Evolutionary conservation across 805 yeast species (phyloP), one percentile per base, ranked within the genome.

Genomic region (Phaffomyces thermotolerans): DNA sequence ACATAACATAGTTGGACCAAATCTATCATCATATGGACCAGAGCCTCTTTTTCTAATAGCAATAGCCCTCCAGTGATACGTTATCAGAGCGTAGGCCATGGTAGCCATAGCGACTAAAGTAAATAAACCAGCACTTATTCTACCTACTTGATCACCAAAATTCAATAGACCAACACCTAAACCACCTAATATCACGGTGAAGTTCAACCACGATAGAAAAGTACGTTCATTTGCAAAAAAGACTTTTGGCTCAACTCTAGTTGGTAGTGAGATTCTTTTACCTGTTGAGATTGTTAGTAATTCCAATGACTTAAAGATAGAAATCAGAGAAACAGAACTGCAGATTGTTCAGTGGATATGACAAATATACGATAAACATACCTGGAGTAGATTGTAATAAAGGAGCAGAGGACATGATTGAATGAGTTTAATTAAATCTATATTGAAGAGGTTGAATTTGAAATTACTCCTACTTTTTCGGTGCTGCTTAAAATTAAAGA

Each of bases 171-270:
- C 99, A 46, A 93, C 90, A 48, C 97, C 98, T 47, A 93, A 74
- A 37, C 97, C 95, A 25, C 99, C 99, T 48, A 93, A 74, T 60
- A 95, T 87, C 47, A 93, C 97, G n/a, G 99, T 93, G 74, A 93
- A 93, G 67, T 95, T 95, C 58, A 93, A 77, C 99, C 99, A 93
- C 39, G 98, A 91, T 47, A 93, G 75, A 62, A 93, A 93, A 2
- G 99, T 93, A 73, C 99, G 86, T 69, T 93, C 99, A 63, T 93
- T 93, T 61, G 99, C 99, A 60, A 93, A 93, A 71, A 95, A 93
- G 24, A 93, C 99, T 67, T 93, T 93, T 53, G 99, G 99, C 68
- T 93, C 99, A 20, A 93, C 97, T 51, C 99, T 78, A 17, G 97
- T 95, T 39, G 99, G 99, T 44, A 93, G 74, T 4, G 99, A 98